Conservation (phyloP, 768 basidiomycete species). For the Kwoniella europaea region DNA sequence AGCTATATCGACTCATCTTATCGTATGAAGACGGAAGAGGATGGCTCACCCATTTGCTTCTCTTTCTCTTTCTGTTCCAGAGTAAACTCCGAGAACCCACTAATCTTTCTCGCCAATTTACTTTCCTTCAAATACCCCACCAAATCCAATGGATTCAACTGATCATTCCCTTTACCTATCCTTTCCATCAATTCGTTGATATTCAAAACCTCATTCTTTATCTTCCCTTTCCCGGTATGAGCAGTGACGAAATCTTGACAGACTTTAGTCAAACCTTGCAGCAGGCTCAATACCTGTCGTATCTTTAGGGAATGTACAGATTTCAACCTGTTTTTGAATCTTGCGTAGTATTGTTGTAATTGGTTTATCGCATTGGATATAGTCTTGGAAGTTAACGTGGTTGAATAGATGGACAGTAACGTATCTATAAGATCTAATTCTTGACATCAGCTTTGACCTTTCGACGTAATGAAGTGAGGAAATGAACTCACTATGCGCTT, state of each 20-base stretch:
- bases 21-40: too few species aligned
- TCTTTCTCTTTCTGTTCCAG: constrained; percentile 61
- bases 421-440: constrained; percentile 83
- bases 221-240: constrained; percentile 28
- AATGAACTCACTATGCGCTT: constrained; percentile 84
- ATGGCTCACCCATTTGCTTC: constrained; percentile 29
- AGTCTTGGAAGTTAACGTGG: constrained; percentile 66
- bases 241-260: constrained; percentile 49
- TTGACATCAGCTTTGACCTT: constrained; percentile 1
- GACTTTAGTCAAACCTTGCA: constrained; percentile 71
- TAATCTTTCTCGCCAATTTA: constrained; percentile 70
- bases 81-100: constrained; percentile 76
- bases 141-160: constrained; percentile 82
- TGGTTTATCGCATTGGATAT: constrained; percentile 73
- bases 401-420: constrained; percentile 81
- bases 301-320: constrained; percentile 76
- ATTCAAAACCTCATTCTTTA: constrained; percentile 68
- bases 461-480: neutral
- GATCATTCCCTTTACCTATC: constrained; percentile 71
- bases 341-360: constrained; percentile 74
- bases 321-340: constrained; percentile 78
- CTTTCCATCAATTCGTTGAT: constrained; percentile 69
- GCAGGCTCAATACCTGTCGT: constrained; percentile 74
- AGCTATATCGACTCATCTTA: too few species aligned
- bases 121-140: constrained; percentile 79